Evolutionary conservation across 2,329 filamentous ascomycete species (phyloP).

Genomic region (Cercospora berteroae): DNA sequence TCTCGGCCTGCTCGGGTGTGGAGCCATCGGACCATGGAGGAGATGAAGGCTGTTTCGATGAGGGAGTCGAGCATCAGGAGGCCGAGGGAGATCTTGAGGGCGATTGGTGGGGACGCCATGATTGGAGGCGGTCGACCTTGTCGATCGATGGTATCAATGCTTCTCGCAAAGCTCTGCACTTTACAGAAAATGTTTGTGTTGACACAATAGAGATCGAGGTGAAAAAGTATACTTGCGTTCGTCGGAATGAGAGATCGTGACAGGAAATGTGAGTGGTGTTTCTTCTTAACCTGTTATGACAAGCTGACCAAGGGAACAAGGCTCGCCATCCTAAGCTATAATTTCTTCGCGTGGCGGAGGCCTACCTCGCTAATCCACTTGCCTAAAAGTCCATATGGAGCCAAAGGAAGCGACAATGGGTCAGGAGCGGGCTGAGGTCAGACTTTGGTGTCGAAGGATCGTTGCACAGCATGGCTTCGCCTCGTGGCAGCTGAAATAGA

Average conservation of each 20-base stretch:
- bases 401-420: neutral
- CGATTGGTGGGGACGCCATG: constrained; percentile 15
- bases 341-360: neutral
- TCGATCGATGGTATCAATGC: neutral
- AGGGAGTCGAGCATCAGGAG: constrained; percentile 31
- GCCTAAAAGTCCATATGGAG: neutral
- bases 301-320: neutral
- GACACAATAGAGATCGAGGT: no score
- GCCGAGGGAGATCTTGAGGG: constrained; percentile 21
- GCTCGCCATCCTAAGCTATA: neutral
- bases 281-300: neutral
- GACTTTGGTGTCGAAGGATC: constrained; percentile 2
- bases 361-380: neutral
- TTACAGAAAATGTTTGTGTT: neutral
- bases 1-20: constrained; percentile 28
- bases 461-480: constrained; percentile 1
- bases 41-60: constrained; percentile 33
- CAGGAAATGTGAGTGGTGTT: neutral
- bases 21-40: constrained; percentile 34
- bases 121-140: neutral
- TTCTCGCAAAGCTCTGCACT: neutral
- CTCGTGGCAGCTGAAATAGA: constrained; percentile 2
- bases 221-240: neutral
- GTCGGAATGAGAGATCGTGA: neutral
- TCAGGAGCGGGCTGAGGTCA: constrained; percentile 4